Evolutionary conservation across 805 yeast genomes (phyloP).

Genomic region (Wickerhamomyces canadensis): DNA sequence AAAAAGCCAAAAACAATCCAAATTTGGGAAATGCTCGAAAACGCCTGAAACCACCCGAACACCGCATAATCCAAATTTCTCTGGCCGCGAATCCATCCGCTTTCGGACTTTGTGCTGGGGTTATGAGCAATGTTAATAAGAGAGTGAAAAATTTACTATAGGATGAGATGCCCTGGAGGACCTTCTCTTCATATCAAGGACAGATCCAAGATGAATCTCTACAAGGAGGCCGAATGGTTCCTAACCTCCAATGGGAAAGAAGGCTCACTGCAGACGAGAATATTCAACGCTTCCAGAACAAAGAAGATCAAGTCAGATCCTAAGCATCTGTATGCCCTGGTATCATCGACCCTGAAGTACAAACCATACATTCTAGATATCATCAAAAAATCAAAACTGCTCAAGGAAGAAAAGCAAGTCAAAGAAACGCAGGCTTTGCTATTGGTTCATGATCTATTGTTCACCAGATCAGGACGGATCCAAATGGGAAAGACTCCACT

Average conservation of each 20-base stretch:
- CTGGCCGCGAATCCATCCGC: too few species aligned
- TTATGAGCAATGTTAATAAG: too few species aligned
- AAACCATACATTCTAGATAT: slow-evolving; percentile 57
- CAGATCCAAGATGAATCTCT: slow-evolving; percentile 24
- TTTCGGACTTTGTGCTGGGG: too few species aligned
- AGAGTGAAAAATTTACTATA: too few species aligned
- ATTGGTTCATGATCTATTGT: slow-evolving; percentile 74
- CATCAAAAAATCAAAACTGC: slow-evolving; percentile 62
- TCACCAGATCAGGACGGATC: slow-evolving; percentile 72
- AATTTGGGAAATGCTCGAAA: not conserved
- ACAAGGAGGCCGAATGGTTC: slow-evolving; percentile 32
- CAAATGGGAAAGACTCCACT: slow-evolving; percentile 86
- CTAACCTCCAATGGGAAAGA: slow-evolving; percentile 29
- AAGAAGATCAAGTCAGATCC: slow-evolving; percentile 59
- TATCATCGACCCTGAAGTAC: slow-evolving; percentile 70
- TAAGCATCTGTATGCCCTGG: slow-evolving; percentile 81
- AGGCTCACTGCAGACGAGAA: slow-evolving; percentile 50
- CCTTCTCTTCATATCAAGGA: too few species aligned
- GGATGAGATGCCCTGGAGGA: too few species aligned
- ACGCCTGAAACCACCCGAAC: not conserved
- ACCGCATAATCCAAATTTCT: too few species aligned
- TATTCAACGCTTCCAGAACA: slow-evolving; percentile 43
- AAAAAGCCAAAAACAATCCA: not conserved
- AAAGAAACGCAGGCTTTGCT: slow-evolving; percentile 52
- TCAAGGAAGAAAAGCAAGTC: slow-evolving; percentile 46